These are phyloP conservation scores for Breviolum minutum DNA, from an alignment of 73 alveolate genomes.

Conservation along the genomic window DNA sequence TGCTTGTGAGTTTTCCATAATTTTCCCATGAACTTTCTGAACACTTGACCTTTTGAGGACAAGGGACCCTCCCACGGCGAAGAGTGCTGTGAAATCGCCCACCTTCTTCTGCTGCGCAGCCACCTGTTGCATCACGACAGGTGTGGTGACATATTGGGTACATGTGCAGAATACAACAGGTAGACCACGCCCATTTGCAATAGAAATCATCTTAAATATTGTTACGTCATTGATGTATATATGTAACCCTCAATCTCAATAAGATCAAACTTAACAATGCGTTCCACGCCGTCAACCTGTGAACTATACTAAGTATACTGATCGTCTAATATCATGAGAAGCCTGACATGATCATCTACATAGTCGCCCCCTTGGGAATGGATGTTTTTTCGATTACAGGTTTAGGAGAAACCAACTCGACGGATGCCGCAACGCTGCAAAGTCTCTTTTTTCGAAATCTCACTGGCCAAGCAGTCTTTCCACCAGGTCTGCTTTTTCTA, in stretches of 20 bases:
- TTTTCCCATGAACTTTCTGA: neutral
- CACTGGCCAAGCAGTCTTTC: conserved; percentile 34
- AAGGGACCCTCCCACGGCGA: conserved; percentile 70
- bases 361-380: too few species aligned
- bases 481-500: conserved; percentile 58
- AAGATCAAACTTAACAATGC: too few species aligned
- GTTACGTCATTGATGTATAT: too few species aligned
- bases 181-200: too few species aligned
- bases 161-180: too few species aligned
- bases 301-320: too few species aligned
- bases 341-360: too few species aligned
- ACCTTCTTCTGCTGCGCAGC: conserved; percentile 78
- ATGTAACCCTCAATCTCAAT: neutral
- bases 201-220: too few species aligned
- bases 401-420: neutral
- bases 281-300: too few species aligned
- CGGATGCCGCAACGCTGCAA: neutral
- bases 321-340: too few species aligned
- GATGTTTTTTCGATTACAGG: too few species aligned
- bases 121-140: conserved; percentile 2
- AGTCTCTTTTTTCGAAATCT: neutral
- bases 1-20: neutral
- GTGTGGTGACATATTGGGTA: too few species aligned
- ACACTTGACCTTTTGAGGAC: neutral
- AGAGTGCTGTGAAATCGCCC: conserved; percentile 53